Evolutionary conservation across 345 rosid genomes (phyloP).

Genomic region (Pistacia vera): DNA sequence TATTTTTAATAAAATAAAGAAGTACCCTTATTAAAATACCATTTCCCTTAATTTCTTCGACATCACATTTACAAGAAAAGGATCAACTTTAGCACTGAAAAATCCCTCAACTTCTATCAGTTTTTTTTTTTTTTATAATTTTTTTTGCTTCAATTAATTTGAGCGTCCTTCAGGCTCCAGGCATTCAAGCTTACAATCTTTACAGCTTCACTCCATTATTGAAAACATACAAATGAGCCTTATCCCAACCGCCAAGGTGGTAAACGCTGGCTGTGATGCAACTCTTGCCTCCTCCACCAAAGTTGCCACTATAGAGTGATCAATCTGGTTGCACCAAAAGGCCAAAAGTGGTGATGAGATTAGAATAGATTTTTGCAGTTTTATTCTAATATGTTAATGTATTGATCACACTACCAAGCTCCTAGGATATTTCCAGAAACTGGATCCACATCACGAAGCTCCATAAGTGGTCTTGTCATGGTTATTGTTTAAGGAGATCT

Average conservation of each 20-base stretch:
- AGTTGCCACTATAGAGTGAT: constrained; percentile 62
- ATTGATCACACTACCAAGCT: constrained; percentile 30
- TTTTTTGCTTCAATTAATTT: no score
- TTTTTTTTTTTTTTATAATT: no score
- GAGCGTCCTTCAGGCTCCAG: no score
- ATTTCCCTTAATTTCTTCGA: no score
- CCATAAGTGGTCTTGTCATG: constrained; percentile 37
- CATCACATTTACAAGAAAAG: no score
- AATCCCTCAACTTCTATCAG: neutral
- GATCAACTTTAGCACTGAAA: no score
- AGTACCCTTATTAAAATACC: no score
- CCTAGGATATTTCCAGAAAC: constrained; percentile 33
- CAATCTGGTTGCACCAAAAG: constrained; percentile 36
- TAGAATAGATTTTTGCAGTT: no score
- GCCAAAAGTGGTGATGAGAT: no score
- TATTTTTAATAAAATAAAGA: neutral
- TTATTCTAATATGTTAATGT: no score
- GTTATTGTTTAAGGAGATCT: constrained; percentile 24
- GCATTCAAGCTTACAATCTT: no score
- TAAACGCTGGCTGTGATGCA: constrained; percentile 65
- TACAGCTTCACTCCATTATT: constrained; percentile 20
- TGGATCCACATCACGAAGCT: constrained; percentile 40
- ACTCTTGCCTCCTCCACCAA: constrained; percentile 46
- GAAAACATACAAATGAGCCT: constrained; percentile 35
- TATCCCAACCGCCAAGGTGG: constrained; percentile 41